Evolutionary conservation across 805 yeast genomes (phyloP).

Genomic region (Candida jianshihensis): DNA sequence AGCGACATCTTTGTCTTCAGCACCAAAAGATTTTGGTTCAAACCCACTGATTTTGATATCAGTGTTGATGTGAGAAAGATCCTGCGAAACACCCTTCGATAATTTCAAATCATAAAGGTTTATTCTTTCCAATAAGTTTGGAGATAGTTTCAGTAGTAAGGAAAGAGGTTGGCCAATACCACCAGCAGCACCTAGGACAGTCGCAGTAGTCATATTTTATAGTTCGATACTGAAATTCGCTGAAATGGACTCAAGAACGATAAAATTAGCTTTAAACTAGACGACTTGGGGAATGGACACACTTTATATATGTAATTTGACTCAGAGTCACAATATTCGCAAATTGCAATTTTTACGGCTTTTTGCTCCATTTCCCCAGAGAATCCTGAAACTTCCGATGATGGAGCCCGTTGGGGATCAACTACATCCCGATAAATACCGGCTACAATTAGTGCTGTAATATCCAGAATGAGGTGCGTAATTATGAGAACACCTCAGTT

Average conservation of each 20-base stretch:
- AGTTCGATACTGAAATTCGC: too few relatives aligned
- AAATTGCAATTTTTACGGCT: too few relatives aligned
- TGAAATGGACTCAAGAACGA: too few relatives aligned
- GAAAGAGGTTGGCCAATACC: slow-evolving; percentile 94
- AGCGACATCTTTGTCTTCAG: slow-evolving; percentile 39
- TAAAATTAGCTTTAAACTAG: too few relatives aligned
- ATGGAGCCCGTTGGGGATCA: neutral
- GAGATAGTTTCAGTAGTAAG: slow-evolving; percentile 65
- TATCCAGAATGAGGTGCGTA: too few relatives aligned
- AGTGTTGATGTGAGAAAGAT: slow-evolving; percentile 76
- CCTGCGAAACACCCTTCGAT: slow-evolving; percentile 84
- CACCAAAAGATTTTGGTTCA: slow-evolving; percentile 53
- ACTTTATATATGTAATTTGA: too few relatives aligned
- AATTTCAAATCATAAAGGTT: slow-evolving; percentile 82
- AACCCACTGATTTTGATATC: slow-evolving; percentile 51
- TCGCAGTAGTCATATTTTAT: slow-evolving; percentile 45
- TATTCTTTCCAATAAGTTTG: slow-evolving; percentile 47
- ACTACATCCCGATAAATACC: too few relatives aligned
- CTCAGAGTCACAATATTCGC: neutral
- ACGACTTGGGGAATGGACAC: too few relatives aligned
- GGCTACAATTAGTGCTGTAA: too few relatives aligned
- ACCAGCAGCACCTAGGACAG: slow-evolving; percentile 89
- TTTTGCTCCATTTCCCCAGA: slow-evolving; percentile 1
- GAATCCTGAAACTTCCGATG: neutral
- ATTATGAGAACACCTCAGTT: too few relatives aligned